A percentile compares a stretch with the other conserved stretches of the same genome.
phyloP scores from a whole-genome alignment of 805 yeast species.

The Myxozyma monticola region DNA sequence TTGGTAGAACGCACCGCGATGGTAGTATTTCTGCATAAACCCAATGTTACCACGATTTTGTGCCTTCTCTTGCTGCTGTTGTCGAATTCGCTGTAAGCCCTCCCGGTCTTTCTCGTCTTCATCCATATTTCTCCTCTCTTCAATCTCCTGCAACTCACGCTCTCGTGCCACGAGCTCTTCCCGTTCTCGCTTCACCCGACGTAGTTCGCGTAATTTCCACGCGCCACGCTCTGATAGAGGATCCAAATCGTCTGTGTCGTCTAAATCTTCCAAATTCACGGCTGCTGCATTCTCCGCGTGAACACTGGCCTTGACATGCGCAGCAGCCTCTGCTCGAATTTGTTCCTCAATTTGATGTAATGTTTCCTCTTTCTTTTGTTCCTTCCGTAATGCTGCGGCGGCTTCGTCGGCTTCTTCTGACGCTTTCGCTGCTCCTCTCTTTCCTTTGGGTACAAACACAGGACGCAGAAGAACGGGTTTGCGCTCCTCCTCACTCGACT shows the following conservation, averaged over 20 bases:
- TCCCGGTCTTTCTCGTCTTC: conserved; percentile 33
- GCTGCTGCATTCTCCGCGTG: conserved; percentile 34
- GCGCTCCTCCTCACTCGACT: conserved; percentile 28
- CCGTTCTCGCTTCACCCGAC: conserved; percentile 45
- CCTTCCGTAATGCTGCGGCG: not conserved
- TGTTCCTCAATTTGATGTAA: conserved; percentile 36
- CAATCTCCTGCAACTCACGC: conserved; percentile 40
- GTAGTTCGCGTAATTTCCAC: conserved; percentile 47
- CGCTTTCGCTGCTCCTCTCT: conserved; percentile 18
- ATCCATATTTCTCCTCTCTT: conserved; percentile 36
- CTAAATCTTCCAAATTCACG: conserved; percentile 42
- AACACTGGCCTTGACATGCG: conserved; percentile 22
- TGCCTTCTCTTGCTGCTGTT: conserved; percentile 25
- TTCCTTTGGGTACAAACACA: conserved; percentile 35
- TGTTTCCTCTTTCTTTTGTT: conserved; percentile 28
- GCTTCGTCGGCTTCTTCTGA: conserved; percentile 17
- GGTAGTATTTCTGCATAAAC: conserved; percentile 36
- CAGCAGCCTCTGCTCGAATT: conserved; percentile 34
- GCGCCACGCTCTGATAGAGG: conserved; percentile 48
- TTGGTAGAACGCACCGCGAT: conserved; percentile 40
- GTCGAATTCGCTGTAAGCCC: conserved; percentile 22
- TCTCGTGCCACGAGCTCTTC: conserved; percentile 39
- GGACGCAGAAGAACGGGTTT: conserved; percentile 37
- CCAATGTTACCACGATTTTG: conserved; percentile 16
- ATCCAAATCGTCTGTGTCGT: conserved; percentile 62